These are phyloP conservation scores for Saprolegnia parasitica DNA, from an alignment of 352 stramenopile genomes.

Conservation along the genomic window DNA sequence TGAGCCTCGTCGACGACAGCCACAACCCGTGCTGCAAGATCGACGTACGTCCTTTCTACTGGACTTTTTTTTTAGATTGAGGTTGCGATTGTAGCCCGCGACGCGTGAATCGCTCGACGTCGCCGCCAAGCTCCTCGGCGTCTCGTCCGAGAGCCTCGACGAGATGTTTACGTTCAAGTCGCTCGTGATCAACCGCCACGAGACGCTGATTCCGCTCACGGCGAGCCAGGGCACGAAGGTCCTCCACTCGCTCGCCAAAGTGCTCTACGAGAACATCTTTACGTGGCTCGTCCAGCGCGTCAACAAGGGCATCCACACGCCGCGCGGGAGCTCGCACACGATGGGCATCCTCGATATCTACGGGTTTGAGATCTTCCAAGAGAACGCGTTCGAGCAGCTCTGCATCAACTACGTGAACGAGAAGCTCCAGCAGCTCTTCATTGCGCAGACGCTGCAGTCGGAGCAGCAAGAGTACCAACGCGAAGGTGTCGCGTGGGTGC, in stretches of 20 bases:
- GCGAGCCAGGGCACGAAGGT: conserved; percentile 39
- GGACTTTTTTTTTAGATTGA: conserved; percentile 33
- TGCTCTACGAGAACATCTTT: conserved; percentile 88
- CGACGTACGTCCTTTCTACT: conserved; percentile 34
- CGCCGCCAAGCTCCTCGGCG: conserved; percentile 55
- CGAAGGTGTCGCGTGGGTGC: conserved; percentile 88
- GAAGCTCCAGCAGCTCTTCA: conserved; percentile 91
- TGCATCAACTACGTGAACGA: conserved; percentile 96
- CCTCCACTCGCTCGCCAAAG: conserved; percentile 78
- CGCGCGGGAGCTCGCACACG: conserved; percentile 35
- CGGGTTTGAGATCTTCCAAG: conserved; percentile 94
- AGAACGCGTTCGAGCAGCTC: conserved; percentile 94
- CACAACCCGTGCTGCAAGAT: conserved; percentile 62
- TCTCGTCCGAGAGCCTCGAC: conserved; percentile 58
- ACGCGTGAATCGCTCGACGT: conserved; percentile 50
- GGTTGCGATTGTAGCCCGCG: conserved; percentile 51
- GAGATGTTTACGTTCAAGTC: conserved; percentile 71
- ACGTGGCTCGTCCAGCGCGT: conserved; percentile 83
- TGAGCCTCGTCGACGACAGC: conserved; percentile 60
- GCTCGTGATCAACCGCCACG: conserved; percentile 72
- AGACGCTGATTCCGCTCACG: conserved; percentile 69
- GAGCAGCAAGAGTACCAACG: conserved; percentile 94
- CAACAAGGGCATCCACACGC: conserved; percentile 75
- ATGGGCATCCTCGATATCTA: conserved; percentile 96
- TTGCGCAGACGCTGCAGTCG: conserved; percentile 85